Conservation (phyloP, 2,329 filamentous ascomycete species). For the Byssothecium circinans region DNA sequence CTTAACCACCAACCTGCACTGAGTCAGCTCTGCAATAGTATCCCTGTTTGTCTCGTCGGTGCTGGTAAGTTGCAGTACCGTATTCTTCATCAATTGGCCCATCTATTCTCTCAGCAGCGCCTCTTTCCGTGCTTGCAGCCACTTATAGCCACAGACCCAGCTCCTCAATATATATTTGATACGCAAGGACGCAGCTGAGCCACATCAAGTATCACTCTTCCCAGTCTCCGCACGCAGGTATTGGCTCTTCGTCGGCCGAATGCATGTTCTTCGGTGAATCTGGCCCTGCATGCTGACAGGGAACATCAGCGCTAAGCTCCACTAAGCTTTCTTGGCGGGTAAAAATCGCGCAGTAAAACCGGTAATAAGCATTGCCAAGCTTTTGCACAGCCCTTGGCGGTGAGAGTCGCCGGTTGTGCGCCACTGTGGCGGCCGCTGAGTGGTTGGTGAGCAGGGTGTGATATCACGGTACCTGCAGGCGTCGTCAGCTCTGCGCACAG, state of each 20-base stretch:
- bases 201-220: background rate
- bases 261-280: background rate
- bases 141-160: conserved; percentile 1
- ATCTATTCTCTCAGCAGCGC: background rate
- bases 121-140: conserved; percentile 1
- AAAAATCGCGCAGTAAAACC: conserved; percentile 28
- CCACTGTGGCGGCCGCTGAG: conserved; percentile 6
- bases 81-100: background rate
- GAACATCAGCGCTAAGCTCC: conserved; percentile 19
- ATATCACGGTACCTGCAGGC: conserved; percentile 2
- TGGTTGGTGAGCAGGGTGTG: background rate
- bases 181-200: background rate
- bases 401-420: conserved; percentile 9
- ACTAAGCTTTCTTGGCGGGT: conserved; percentile 30
- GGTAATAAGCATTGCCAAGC: conserved; percentile 35
- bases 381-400: conserved; percentile 24
- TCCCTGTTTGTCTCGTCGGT: no score
- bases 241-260: background rate
- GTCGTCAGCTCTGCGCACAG: background rate
- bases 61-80: no score
- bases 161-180: conserved; percentile 4
- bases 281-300: conserved; percentile 12
- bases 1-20: no score
- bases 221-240: conserved; percentile 17
- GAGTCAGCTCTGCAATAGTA: no score